Evolutionary conservation across 129 eudicot genomes (phyloP).

Genomic region (Smallanthus sonchifolius): DNA sequence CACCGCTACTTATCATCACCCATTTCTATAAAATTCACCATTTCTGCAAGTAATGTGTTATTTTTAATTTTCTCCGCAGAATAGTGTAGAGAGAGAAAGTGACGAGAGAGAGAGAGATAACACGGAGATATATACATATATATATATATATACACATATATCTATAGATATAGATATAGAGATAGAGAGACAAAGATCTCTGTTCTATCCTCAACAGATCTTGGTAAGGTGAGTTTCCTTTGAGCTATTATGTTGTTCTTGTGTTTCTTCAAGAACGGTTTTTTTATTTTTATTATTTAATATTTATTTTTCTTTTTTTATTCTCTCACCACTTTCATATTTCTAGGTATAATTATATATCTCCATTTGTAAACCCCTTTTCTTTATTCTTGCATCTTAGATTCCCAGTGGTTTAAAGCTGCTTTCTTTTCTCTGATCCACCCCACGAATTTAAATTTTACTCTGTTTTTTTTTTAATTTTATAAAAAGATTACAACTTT

Average conservation of each 20-base stretch:
- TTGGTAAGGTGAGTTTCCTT: constrained; percentile 23
- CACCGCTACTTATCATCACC: background rate
- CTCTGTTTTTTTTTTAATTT: background rate
- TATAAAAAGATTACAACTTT: constrained; percentile 1
- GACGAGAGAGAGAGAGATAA: constrained; percentile 21
- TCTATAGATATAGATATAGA: constrained; percentile 11
- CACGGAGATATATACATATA: background rate
- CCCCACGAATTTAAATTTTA: constrained; percentile 32
- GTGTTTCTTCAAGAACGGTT: background rate
- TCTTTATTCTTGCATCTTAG: constrained; percentile 44
- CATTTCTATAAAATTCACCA: constrained; percentile 45
- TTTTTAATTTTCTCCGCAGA: constrained; percentile 36
- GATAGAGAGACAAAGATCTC: constrained; percentile 26
- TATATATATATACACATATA: no score
- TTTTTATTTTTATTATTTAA: background rate
- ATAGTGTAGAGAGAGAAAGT: constrained; percentile 54
- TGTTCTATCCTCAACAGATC: constrained; percentile 35
- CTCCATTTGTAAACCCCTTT: background rate
- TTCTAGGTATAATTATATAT: background rate
- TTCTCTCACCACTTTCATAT: no score
- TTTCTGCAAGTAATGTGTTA: constrained; percentile 48
- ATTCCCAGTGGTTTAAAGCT: constrained; percentile 53
- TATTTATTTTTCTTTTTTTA: no score
- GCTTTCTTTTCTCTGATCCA: constrained; percentile 52
- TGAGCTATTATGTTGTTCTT: background rate